Conservation (phyloP, 495 filamentous ascomycete species). For the Oidiodendron maius region DNA sequence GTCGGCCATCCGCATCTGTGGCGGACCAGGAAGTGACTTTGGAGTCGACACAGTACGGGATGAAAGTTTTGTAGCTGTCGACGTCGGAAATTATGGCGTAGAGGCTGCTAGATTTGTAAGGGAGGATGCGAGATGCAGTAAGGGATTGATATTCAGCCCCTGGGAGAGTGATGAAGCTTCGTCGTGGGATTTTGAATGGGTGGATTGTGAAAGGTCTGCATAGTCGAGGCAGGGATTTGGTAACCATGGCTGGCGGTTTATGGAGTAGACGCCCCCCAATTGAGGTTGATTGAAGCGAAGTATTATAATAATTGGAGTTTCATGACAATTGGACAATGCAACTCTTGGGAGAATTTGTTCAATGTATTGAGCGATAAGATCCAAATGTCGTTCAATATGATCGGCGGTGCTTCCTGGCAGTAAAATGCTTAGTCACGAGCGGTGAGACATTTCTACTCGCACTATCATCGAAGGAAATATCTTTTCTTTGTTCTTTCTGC, state of each 20-base stretch:
- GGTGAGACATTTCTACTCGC: too few species aligned
- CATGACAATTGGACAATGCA: too few species aligned
- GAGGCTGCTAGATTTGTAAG: conserved; percentile 62
- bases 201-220: conserved; percentile 6
- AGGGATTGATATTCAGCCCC: conserved; percentile 46
- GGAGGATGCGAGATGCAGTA: conserved; percentile 69
- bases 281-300: background rate
- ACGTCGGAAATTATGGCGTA: conserved; percentile 83
- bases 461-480: too few species aligned
- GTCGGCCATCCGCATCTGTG: conserved; percentile 20
- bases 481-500: too few species aligned
- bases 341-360: too few species aligned
- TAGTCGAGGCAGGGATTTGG: conserved; percentile 12
- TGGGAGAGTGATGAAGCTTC: conserved; percentile 35
- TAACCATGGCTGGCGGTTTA: conserved; percentile 11
- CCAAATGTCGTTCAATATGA: too few species aligned
- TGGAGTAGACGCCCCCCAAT: background rate
- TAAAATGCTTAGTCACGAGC: too few species aligned
- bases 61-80: conserved; percentile 70
- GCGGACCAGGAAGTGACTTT: conserved; percentile 55
- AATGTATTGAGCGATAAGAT: too few species aligned
- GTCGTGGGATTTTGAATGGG: conserved; percentile 3
- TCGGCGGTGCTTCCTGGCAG: too few species aligned
- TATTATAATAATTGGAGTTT: background rate
- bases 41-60: conserved; percentile 75